Evolutionary conservation across 1,284 basidiomycete species (phyloP).

Genomic region (Ceratobasidium sp.): DNA sequence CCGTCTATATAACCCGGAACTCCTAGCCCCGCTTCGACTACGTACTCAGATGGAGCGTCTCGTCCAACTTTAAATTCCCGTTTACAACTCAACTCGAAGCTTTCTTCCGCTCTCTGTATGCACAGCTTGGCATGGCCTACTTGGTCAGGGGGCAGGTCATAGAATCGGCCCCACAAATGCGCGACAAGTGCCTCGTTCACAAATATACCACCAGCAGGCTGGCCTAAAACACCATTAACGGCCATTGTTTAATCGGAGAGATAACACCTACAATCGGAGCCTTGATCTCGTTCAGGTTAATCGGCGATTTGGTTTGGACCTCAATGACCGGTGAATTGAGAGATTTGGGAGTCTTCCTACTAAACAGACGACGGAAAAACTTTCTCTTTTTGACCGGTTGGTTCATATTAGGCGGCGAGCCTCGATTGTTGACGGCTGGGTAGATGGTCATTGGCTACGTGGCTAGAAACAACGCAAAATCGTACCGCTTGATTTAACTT

Average conservation of each 20-base stretch:
- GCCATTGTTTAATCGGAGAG: background rate
- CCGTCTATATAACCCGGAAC: slow-evolving; percentile 12
- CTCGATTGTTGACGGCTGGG: too few relatives aligned
- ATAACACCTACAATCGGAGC: background rate
- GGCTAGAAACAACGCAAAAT: too few relatives aligned
- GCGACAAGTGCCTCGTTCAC: background rate
- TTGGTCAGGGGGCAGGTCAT: background rate
- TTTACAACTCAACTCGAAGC: slow-evolving; percentile 14
- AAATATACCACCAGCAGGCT: too few relatives aligned
- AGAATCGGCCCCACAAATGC: background rate
- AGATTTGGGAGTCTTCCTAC: too few relatives aligned
- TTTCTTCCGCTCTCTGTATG: slow-evolving; percentile 16
- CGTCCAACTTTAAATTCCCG: slow-evolving; percentile 7
- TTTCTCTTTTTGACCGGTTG: too few relatives aligned
- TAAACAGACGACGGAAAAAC: too few relatives aligned
- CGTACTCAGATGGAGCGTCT: slow-evolving; percentile 11
- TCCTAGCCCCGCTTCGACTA: slow-evolving; percentile 4
- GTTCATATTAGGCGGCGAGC: too few relatives aligned
- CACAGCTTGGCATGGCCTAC: slow-evolving; percentile 3
- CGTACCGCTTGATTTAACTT: too few relatives aligned
- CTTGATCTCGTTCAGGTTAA: slow-evolving; percentile 8
- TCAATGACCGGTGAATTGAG: too few relatives aligned
- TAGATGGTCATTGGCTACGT: too few relatives aligned
- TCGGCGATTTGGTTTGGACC: too few relatives aligned
- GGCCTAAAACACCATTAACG: too few relatives aligned